phyloP scores from a whole-genome alignment of 805 yeast genomes.

The Wickerhamiella occidentalis region DNA sequence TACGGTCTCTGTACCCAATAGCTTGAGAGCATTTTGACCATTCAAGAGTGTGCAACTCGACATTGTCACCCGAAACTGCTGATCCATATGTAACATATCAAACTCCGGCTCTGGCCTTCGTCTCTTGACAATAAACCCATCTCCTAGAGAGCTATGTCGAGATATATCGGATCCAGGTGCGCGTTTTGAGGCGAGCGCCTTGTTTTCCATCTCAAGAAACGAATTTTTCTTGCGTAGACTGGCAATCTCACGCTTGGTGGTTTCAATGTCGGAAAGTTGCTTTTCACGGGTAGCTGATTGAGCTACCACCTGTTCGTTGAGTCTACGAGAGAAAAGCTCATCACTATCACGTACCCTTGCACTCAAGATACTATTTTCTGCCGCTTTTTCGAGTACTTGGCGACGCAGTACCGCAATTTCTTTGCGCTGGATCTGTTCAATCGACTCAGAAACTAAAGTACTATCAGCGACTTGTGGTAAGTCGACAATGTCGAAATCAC shows the following conservation, averaged over 20 bases:
- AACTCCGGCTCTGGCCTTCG: not conserved
- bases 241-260: not conserved
- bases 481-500: conserved; percentile 1
- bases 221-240: conserved; percentile 1
- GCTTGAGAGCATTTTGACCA: not conserved
- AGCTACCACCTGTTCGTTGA: conserved; percentile 3
- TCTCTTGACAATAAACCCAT: conserved; percentile 2
- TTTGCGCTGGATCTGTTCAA: not conserved
- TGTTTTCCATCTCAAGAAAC: conserved; percentile 5
- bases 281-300: not conserved
- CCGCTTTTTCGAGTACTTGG: conserved; percentile 3
- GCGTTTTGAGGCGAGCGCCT: not conserved
- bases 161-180: not conserved
- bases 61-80: not conserved
- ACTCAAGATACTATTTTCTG: conserved; percentile 3
- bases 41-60: not conserved
- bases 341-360: conserved; percentile 7
- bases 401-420: conserved; percentile 7
- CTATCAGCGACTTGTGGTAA: not conserved
- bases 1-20: not conserved
- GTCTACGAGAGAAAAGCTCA: not conserved
- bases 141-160: not conserved
- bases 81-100: not conserved
- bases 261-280: conserved; percentile 2
- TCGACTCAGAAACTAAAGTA: not conserved